Base-by-base conservation (phyloP, 192 early-diverging fungal species). In the Podila verticillata region DNA sequence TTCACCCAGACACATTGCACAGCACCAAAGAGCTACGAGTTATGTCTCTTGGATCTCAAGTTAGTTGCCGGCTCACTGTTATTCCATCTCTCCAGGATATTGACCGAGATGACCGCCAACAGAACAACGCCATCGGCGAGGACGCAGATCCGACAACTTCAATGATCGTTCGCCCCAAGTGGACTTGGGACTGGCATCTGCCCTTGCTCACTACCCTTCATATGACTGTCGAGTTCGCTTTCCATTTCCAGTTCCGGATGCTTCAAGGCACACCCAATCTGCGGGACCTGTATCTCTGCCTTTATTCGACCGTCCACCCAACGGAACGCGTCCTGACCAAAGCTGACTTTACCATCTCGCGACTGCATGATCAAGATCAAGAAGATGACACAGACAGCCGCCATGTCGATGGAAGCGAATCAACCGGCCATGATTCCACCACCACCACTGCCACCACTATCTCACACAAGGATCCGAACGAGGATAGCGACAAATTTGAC, bases 101-200 rank as follows among this genome's bases (percentile, higher is more conserved):
- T 28, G 8, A 34, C 13, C 20, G 5, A 6, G 30, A 54, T 7
- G 1, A 30, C 7, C 29, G 19, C 28, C 15, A 24, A n/a, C n/a
- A n/a, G n/a, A n/a, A n/a, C n/a, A n/a, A n/a, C 2, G 4, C 10
- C 28, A 31, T 6, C 48, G 31, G 3, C 12, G 48, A 31, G 48
- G 48, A n/a, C 7, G 2, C 12, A 1, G 4, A 15, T 2, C 17
- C 30, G 13, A 30, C 17, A n/a, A 4, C 29, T 8, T 3, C 9
- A 8, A 13, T 22, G 26, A 48, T 48, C 2, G n/a, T 44, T 4
- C 63, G 63, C 13, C 36, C 44, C 17, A 10, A 10, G 4, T 64
- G 63, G 63, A 48, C 28, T 3, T 66, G 65, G 65, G 65, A 66
- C 8, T 66, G 65, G 65, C n/a, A 35, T 30, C 49, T 66, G 31